Evolutionary conservation across 306 rosid species (phyloP).

Genomic region (Casuarina cunninghamiana): DNA sequence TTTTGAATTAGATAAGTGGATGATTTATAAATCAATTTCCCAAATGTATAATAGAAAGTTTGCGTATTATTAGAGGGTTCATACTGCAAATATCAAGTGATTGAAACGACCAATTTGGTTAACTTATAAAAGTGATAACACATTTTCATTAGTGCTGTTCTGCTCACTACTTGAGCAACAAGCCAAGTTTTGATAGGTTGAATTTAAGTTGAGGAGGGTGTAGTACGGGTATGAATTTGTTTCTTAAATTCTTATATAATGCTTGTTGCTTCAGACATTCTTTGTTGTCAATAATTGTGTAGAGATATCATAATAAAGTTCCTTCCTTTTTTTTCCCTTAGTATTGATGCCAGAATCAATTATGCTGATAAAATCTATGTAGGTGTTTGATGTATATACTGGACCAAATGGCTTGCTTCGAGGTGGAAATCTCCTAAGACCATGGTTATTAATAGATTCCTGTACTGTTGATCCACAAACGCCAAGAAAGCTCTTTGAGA

Average conservation of each 20-base stretch:
- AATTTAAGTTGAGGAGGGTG: background rate
- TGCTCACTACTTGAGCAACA: background rate
- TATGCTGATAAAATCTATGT: slow-evolving; percentile 34
- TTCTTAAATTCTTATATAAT: background rate
- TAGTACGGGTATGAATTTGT: background rate
- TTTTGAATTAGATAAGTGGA: background rate
- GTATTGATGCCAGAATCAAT: slow-evolving; percentile 36
- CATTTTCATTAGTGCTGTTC: background rate
- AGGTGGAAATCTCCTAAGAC: slow-evolving; percentile 64
- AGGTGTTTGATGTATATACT: slow-evolving; percentile 81
- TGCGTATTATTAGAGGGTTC: background rate
- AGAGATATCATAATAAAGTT: background rate
- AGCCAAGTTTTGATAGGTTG: slow-evolving; percentile 1
- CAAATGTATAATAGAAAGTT: background rate
- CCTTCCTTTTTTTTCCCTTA: background rate
- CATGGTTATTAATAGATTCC: slow-evolving; percentile 84
- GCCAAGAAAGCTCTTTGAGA: slow-evolving; percentile 68
- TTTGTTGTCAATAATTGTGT: background rate
- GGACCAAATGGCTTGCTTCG: slow-evolving; percentile 87
- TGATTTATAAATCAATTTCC: background rate
- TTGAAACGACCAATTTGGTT: background rate
- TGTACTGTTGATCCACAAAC: slow-evolving; percentile 91
- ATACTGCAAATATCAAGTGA: background rate
- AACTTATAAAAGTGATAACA: background rate
- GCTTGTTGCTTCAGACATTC: background rate